Evolutionary conservation across 352 stramenopile genomes (phyloP).

Genomic region (Phytophthora capsici): DNA sequence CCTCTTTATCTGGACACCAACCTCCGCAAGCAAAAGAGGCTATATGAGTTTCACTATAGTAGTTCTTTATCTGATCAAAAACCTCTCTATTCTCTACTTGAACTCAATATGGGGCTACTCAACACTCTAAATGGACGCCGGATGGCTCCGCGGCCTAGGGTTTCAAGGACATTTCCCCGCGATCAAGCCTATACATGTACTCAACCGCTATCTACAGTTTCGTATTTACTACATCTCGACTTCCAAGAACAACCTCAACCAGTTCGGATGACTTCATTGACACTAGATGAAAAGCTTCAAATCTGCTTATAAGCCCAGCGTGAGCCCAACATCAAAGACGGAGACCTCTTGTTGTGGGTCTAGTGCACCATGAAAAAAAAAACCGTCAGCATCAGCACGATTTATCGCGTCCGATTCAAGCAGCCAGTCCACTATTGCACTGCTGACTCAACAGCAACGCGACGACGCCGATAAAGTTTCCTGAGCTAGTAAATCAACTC

Average conservation of each 20-base stretch:
- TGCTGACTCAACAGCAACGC: not conserved
- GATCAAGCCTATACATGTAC: not conserved
- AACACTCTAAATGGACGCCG: constrained; percentile 9
- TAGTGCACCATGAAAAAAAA: constrained; percentile 3
- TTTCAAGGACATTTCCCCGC: not conserved
- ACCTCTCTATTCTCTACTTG: constrained; percentile 9
- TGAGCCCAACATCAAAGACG: not conserved
- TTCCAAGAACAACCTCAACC: not conserved
- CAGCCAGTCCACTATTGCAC: not conserved
- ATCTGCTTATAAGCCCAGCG: constrained; percentile 3
- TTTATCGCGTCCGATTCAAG: constrained; percentile 5
- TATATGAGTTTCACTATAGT: constrained; percentile 10
- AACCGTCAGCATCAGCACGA: constrained; percentile 8
- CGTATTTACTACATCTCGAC: not conserved
- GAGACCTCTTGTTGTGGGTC: constrained; percentile 2
- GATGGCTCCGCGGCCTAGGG: not conserved
- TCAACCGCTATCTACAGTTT: not conserved
- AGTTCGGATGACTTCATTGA: not conserved
- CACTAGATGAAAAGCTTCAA: constrained; percentile 1
- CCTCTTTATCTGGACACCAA: constrained; percentile 1
- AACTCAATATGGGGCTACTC: not conserved
- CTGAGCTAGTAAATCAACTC: constrained; percentile 5
- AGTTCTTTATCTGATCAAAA: constrained; percentile 10
- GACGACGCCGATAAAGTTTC: not conserved
- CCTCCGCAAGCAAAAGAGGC: constrained; percentile 1